phyloP scores from a whole-genome alignment of 2,329 filamentous ascomycete species.

The Daldinia eschscholtzii region DNA sequence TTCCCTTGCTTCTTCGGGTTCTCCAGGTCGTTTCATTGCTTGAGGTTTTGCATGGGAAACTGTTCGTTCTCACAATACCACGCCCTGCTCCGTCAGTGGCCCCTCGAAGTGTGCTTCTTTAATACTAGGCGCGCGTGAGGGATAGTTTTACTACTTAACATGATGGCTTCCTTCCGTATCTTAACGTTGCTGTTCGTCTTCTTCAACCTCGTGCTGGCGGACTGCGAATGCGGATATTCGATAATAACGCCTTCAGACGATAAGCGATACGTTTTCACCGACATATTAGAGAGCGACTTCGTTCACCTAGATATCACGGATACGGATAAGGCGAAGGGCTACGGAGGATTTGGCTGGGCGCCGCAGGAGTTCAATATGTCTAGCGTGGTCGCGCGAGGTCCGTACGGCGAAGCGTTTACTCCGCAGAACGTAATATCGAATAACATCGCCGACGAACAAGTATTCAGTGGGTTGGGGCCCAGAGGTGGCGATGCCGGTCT shows the following conservation, averaged over 20 bases:
- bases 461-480: constrained; percentile 60
- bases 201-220: constrained; percentile 52
- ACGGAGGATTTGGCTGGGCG: constrained; percentile 63
- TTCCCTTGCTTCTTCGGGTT: neutral
- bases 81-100: neutral
- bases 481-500: constrained; percentile 65
- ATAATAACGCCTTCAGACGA: constrained; percentile 60
- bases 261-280: constrained; percentile 69
- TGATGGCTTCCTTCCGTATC: constrained; percentile 35
- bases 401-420: constrained; percentile 74
- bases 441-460: constrained; percentile 57
- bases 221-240: constrained; percentile 81
- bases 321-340: constrained; percentile 61
- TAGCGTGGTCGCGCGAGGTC: constrained; percentile 68
- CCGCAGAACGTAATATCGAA: constrained; percentile 69
- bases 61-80: constrained; percentile 11
- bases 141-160: constrained; percentile 5
- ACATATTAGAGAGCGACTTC: constrained; percentile 80
- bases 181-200: constrained; percentile 39
- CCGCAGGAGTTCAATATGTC: constrained; percentile 76
- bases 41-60: constrained; percentile 18
- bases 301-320: constrained; percentile 64
- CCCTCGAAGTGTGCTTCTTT: neutral
- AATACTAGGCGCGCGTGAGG: neutral
- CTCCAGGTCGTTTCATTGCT: constrained; percentile 14